Base-by-base conservation (phyloP, 495 filamentous ascomycete species). In the Tuber borchii region DNA sequence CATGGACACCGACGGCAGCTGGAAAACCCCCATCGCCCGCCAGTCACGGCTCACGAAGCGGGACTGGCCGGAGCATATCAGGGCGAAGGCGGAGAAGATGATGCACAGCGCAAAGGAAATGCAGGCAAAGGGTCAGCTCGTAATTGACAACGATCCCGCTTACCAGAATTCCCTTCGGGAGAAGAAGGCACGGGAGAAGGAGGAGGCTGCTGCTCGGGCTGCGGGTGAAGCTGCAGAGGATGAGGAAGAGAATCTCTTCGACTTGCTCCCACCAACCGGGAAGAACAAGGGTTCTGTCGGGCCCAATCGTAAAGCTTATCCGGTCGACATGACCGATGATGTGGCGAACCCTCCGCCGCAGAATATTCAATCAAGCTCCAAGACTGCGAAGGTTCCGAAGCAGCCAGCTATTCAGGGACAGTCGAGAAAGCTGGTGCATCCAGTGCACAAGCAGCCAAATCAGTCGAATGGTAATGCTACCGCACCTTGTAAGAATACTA, bases 131-230 rank as follows among this genome's bases (percentile, higher is more conserved):
- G 84, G 82, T 0, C 83, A 84, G 48, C 81, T 84, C 68, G 83
- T 81, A 40, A 75, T 82, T 19, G 81, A 77, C 34, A 77, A 76
- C 20, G 80, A 82, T 51, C 74, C 78, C 9, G 37, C 77, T 43
- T 79, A 79, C 40, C 73, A 82, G 74, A 65, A 75, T 44, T 72
- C 81, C 74, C 34, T 72, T 43, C 77, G 69, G 65, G 75, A 75
- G 76, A 77, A 80, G 75, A 78, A 46, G 26, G 71, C 73, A 1
- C 83, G 86, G 56, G 86, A 87, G 82, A 86, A 85, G 46, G 85
- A 87, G 61, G 78, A 84, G 10, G 85, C 86, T 0, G 85, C 84
- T 42, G 85, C 42, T 3, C 37, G 31, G 31, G 34, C 17, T 14
- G 39, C 17, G 19, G 74, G 20, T 31, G 70, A 71, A 40, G 34